These are phyloP conservation scores for Mortierella sp. DNA, from an alignment of 371 early-diverging fungal genomes.

Conservation along the genomic window DNA sequence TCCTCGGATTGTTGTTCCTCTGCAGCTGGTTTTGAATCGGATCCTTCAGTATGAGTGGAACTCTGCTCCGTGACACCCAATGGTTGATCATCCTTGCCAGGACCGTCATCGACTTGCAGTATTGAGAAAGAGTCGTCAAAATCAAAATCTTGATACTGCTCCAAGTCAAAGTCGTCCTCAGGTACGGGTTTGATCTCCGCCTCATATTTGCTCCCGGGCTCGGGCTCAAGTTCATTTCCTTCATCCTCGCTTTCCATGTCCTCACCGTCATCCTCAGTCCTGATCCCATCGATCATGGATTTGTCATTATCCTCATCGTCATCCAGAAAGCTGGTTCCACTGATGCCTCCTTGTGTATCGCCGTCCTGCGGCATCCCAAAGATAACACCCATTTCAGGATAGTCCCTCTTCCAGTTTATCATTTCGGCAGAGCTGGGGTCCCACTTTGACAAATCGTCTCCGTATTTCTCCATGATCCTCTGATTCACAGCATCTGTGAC, in stretches of 20 bases:
- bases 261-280: conserved; percentile 11
- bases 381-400: conserved; percentile 34
- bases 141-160: conserved; percentile 13
- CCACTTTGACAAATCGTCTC: conserved; percentile 52
- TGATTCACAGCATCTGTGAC: conserved; percentile 76
- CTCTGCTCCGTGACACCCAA: not conserved
- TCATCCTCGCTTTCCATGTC: conserved; percentile 12
- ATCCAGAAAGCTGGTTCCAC: not conserved
- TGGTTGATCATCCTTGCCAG: not conserved
- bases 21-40: not conserved
- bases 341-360: not conserved
- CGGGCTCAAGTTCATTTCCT: conserved; percentile 1
- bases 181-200: not conserved
- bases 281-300: conserved; percentile 10
- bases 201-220: not conserved
- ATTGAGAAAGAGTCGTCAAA: conserved; percentile 16
- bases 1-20: conserved; percentile 23
- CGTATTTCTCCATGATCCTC: conserved; percentile 61
- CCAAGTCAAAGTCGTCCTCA: conserved; percentile 28
- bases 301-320: conserved; percentile 29
- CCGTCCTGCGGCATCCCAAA: conserved; percentile 26
- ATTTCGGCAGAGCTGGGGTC: conserved; percentile 20
- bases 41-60: too few relatives aligned
- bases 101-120: not conserved
- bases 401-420: conserved; percentile 37